A percentile compares a stretch with the other conserved stretches of the same genome.
phyloP scores from a whole-genome alignment of 495 filamentous ascomycete genomes.

The Lophiostoma macrostomum region DNA sequence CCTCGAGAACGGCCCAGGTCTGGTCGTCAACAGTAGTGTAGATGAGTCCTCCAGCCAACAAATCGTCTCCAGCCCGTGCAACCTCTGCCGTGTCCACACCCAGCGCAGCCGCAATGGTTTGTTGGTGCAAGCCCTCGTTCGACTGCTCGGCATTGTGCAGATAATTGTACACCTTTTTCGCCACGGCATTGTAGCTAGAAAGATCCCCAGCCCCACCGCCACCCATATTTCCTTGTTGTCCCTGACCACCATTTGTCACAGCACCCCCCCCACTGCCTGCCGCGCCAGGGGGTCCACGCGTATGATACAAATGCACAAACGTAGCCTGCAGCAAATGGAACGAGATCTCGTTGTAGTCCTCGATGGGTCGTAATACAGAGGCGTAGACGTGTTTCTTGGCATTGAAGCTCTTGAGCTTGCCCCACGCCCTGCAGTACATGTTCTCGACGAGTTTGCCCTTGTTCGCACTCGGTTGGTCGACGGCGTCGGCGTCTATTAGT shows the following conservation, averaged over 20 bases:
- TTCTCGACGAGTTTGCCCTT: constrained; percentile 59
- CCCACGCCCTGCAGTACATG: constrained; percentile 78
- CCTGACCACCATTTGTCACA: constrained; percentile 31
- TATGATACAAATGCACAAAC: constrained; percentile 79
- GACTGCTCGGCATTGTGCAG: constrained; percentile 62
- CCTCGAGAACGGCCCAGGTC: constrained; percentile 42
- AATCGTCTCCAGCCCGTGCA: constrained; percentile 69
- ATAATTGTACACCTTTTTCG: constrained; percentile 64
- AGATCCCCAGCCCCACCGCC: constrained; percentile 23
- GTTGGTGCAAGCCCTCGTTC: constrained; percentile 77
- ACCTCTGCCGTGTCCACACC: constrained; percentile 66
- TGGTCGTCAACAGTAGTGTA: constrained; percentile 89
- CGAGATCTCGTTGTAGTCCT: constrained; percentile 85
- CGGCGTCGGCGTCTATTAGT: constrained; percentile 67
- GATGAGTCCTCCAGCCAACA: constrained; percentile 67
- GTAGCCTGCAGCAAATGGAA: constrained; percentile 87
- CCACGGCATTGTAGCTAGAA: constrained; percentile 38
- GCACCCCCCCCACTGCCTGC: background rate
- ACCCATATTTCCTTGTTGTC: constrained; percentile 42
- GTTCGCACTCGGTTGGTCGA: constrained; percentile 32
- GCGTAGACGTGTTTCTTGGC: constrained; percentile 76
- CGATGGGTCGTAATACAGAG: constrained; percentile 73
- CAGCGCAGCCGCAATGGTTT: constrained; percentile 64
- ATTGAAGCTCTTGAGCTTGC: constrained; percentile 71
- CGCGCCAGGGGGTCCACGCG: constrained; percentile 61